These are phyloP conservation scores for Lumnitzera littorea DNA, from an alignment of 345 rosid genomes.

Conservation along the genomic window DNA sequence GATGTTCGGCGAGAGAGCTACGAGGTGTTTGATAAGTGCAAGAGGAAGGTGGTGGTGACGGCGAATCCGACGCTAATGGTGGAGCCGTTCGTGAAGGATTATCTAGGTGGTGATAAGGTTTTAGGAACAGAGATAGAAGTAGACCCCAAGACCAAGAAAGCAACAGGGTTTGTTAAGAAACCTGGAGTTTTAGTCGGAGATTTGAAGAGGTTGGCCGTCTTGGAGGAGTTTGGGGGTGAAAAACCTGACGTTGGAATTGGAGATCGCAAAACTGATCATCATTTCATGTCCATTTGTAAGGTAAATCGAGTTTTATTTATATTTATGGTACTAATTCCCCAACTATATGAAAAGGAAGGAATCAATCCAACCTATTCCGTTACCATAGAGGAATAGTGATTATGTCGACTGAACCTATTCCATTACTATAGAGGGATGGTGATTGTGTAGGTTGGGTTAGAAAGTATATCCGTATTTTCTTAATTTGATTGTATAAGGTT, in stretches of 20 bases:
- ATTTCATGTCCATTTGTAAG: constrained; percentile 95
- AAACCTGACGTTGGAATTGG: constrained; percentile 78
- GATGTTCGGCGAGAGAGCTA: constrained; percentile 83
- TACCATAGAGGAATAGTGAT: neutral
- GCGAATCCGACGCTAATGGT: constrained; percentile 90
- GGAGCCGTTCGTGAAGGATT: constrained; percentile 84
- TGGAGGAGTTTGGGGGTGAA: constrained; percentile 64
- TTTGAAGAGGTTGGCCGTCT: constrained; percentile 58
- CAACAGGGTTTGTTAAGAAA: constrained; percentile 82
- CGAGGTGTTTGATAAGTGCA: constrained; percentile 72
- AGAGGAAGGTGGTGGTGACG: constrained; percentile 91
- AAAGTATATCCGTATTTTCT: neutral
- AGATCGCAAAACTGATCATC: constrained; percentile 74
- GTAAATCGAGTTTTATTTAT: constrained; percentile 15
- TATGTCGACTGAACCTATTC: no score
- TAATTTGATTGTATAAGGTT: neutral
- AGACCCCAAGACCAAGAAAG: constrained; percentile 59
- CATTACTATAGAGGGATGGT: no score
- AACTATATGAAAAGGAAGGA: no score
- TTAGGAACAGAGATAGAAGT: constrained; percentile 95
- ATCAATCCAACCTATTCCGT: no score
- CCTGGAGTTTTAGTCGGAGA: constrained; percentile 81
- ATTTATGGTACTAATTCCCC: no score
- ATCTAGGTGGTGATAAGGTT: constrained; percentile 81
- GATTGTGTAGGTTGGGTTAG: no score